These are phyloP conservation scores for Hygrocybe coccinea DNA, from an alignment of 768 basidiomycete genomes.

Conservation along the genomic window DNA sequence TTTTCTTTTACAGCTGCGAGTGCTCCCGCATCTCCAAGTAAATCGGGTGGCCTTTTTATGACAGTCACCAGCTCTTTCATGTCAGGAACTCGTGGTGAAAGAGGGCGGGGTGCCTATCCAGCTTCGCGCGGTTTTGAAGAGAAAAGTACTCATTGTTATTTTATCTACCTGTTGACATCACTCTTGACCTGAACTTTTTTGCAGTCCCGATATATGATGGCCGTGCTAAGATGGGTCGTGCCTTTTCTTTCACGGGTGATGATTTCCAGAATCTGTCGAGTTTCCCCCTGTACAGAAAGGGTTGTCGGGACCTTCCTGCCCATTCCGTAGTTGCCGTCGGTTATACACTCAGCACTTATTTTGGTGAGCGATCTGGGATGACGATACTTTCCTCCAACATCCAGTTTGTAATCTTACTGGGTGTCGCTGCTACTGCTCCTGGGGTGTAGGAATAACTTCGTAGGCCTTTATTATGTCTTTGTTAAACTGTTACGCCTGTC, in stretches of 20 bases:
- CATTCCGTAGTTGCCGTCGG: neutral
- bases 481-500: too few relatives aligned
- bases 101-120: neutral
- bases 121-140: neutral
- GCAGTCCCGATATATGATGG: conserved; percentile 9
- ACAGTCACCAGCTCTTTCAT: neutral
- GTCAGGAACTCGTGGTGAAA: neutral
- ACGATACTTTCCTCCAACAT: neutral
- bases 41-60: neutral
- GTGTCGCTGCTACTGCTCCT: neutral
- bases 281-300: neutral
- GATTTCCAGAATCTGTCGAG: neutral
- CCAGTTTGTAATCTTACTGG: neutral
- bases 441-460: too few relatives aligned
- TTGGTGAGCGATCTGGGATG: neutral
- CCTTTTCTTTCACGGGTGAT: neutral
- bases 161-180: neutral
- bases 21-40: neutral
- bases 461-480: too few relatives aligned
- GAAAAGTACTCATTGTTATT: neutral
- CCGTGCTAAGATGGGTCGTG: neutral
- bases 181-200: neutral
- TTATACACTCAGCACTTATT: neutral
- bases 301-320: neutral
- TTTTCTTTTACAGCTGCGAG: too few relatives aligned